A percentile compares a stretch with the other conserved stretches of the same genome.
Evolutionary conservation across 2,329 filamentous ascomycete genomes (phyloP).

Genomic region (Xylariaceae sp.): DNA sequence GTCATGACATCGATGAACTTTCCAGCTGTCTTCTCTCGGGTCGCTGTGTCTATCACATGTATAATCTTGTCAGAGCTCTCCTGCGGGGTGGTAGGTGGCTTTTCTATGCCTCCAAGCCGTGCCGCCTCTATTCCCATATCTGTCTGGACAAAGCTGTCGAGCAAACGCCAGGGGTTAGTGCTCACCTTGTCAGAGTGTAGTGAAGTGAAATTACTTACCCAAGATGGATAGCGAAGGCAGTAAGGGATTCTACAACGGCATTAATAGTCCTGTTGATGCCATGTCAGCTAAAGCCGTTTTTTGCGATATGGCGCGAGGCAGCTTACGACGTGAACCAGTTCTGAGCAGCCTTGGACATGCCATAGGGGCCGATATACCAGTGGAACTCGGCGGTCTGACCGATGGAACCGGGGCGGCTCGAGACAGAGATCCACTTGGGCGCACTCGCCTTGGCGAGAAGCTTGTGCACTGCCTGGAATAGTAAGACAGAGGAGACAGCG

Average conservation of each 20-base stretch:
- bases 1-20: not conserved
- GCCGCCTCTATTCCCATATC: not conserved
- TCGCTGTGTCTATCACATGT: constrained; percentile 1
- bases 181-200: too few relatives aligned
- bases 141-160: constrained; percentile 1
- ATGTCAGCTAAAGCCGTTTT: too few relatives aligned
- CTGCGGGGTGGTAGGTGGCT: not conserved
- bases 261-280: too few relatives aligned
- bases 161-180: too few relatives aligned
- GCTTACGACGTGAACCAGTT: constrained; percentile 15
- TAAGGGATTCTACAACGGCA: too few relatives aligned
- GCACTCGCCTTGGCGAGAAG: constrained; percentile 29
- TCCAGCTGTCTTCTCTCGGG: not conserved
- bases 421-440: constrained; percentile 2
- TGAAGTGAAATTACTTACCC: not conserved
- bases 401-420: not conserved
- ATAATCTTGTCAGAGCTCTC: not conserved
- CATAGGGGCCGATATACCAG: not conserved
- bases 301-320: too few relatives aligned
- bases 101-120: not conserved
- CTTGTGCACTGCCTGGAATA: constrained; percentile 26
- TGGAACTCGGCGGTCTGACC: not conserved
- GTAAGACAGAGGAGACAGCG: not conserved
- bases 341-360: constrained; percentile 6
- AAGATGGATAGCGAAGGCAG: not conserved